phyloP scores from a whole-genome alignment of 1,139 yeast genomes.

The Geotrichum cucujoidarum region DNA sequence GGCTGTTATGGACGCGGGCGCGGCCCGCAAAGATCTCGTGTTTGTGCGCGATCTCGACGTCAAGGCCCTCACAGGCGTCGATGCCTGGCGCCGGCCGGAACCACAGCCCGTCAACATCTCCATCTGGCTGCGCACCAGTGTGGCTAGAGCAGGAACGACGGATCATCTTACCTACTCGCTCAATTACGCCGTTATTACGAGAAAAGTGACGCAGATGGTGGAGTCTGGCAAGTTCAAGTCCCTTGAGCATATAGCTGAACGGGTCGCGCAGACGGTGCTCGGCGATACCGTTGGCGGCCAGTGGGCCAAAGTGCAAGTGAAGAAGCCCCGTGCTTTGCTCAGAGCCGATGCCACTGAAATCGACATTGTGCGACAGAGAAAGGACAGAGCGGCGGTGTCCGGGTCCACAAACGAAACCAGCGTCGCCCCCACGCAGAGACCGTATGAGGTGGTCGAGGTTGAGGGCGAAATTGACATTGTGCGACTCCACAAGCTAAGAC shows the following conservation, averaged over 20 bases:
- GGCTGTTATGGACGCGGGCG: conserved; percentile 7
- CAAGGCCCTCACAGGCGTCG: conserved; percentile 65
- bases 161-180: conserved; percentile 79
- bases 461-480: conserved; percentile 41
- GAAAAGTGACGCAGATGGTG: conserved; percentile 54
- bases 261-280: conserved; percentile 47
- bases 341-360: conserved; percentile 51
- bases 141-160: conserved; percentile 61
- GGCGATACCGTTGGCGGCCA: conserved; percentile 50
- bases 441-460: conserved; percentile 43
- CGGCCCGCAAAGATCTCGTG: conserved; percentile 44
- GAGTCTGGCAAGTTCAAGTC: conserved; percentile 45
- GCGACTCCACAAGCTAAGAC: conserved; percentile 48
- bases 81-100: conserved; percentile 68
- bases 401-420: background rate
- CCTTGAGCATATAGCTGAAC: conserved; percentile 56
- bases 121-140: conserved; percentile 60
- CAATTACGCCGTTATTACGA: conserved; percentile 79
- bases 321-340: conserved; percentile 51
- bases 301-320: conserved; percentile 44
- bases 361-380: conserved; percentile 36
- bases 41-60: conserved; percentile 55
- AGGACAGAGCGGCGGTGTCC: conserved; percentile 10
- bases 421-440: conserved; percentile 24
- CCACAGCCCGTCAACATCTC: conserved; percentile 66